Percentiles rank a stretch among this genome's conserved stretches.
These are phyloP conservation scores for Saccharomycopsis synnaedendra DNA, from an alignment of 805 yeast genomes.

Conservation along the genomic window DNA sequence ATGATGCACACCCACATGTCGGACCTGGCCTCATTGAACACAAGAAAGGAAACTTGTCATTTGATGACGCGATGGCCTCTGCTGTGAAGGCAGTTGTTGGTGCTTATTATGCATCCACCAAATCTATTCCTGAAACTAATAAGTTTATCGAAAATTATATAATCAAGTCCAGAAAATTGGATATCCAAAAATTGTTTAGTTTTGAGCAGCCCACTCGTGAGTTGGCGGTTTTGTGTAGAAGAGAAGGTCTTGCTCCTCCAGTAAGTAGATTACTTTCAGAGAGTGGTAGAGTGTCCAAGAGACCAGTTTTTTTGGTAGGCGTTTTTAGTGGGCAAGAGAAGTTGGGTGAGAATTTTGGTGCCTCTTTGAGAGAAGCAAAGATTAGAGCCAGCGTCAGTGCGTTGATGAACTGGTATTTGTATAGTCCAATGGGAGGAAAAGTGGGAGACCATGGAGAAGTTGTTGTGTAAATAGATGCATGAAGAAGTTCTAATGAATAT, in stretches of 20 bases:
- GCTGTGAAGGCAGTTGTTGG: constrained; percentile 79
- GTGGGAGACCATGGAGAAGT: too few species aligned
- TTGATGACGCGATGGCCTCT: constrained; percentile 35
- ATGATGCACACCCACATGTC: constrained; percentile 17
- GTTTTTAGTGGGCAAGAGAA: constrained; percentile 75
- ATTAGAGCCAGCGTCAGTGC: constrained; percentile 88
- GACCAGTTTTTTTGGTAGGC: constrained; percentile 85
- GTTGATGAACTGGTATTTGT: constrained; percentile 83
- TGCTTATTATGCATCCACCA: constrained; percentile 61
- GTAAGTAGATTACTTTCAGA: constrained; percentile 79
- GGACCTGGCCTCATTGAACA: constrained; percentile 5
- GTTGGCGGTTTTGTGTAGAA: constrained; percentile 61
- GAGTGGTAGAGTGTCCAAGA: constrained; percentile 77
- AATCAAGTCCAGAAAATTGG: constrained; percentile 64
- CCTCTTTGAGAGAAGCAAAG: constrained; percentile 83
- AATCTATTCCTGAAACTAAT: constrained; percentile 53
- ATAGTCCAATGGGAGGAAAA: constrained; percentile 59
- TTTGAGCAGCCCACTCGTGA: constrained; percentile 83
- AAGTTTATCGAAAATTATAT: constrained; percentile 64
- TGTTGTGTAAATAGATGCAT: too few species aligned
- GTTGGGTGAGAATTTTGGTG: constrained; percentile 91
- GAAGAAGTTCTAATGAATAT: too few species aligned
- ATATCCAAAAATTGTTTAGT: constrained; percentile 60
- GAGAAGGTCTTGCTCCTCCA: constrained; percentile 66
- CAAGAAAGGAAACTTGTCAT: constrained; percentile 1